These are phyloP conservation scores for Diutina sp. DNA, from an alignment of 1,139 yeast species.

Conservation along the genomic window DNA sequence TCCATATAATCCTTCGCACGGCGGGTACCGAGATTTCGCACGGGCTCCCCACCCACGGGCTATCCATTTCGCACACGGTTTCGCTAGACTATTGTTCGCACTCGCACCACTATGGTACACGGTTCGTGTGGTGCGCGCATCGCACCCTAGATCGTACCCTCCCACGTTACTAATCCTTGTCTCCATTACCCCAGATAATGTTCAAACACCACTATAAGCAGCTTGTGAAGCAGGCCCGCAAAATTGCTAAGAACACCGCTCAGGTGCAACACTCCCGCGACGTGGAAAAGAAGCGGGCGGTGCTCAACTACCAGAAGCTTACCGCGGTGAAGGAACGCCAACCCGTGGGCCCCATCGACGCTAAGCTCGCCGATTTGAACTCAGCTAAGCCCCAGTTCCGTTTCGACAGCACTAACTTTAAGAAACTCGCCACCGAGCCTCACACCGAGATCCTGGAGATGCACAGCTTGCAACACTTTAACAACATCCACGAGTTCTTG, in stretches of 20 bases:
- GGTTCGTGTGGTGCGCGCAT: too few species aligned
- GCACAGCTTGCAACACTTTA: constrained; percentile 20
- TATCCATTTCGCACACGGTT: too few species aligned
- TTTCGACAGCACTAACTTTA: constrained; percentile 14
- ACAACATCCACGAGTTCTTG: constrained; percentile 42
- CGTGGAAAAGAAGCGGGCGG: constrained; percentile 35
- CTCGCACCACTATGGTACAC: too few species aligned
- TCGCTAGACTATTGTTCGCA: too few species aligned
- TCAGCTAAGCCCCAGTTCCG: constrained; percentile 5
- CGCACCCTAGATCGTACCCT: not conserved
- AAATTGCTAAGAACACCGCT: constrained; percentile 28
- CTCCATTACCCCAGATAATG: not conserved
- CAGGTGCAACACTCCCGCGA: constrained; percentile 32
- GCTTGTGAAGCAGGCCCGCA: constrained; percentile 31
- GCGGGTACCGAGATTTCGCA: too few species aligned
- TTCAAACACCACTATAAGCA: constrained; percentile 11
- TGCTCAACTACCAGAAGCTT: constrained; percentile 41
- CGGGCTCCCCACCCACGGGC: too few species aligned
- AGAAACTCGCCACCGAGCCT: constrained; percentile 8
- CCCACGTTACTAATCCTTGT: not conserved
- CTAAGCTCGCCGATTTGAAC: constrained; percentile 5
- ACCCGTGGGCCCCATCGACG: constrained; percentile 20
- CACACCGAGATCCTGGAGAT: constrained; percentile 9
- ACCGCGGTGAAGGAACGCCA: constrained; percentile 31
- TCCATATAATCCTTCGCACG: too few species aligned